These are phyloP conservation scores for Calycina herbarum DNA, from an alignment of 2,329 filamentous ascomycete species.

Conservation along the genomic window DNA sequence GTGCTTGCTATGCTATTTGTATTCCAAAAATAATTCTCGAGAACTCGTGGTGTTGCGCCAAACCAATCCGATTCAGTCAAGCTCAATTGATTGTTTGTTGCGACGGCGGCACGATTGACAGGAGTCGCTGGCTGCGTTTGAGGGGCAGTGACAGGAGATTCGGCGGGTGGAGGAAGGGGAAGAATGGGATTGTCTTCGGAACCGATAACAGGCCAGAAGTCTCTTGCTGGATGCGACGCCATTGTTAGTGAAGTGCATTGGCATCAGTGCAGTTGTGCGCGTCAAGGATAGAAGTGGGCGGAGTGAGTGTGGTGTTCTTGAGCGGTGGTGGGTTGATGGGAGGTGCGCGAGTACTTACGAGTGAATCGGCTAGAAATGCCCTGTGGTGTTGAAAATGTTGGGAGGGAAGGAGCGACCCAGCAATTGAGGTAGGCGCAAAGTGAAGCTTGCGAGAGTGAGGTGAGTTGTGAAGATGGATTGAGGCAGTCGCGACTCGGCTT, in stretches of 20 bases:
- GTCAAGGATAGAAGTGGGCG: not conserved
- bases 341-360: not conserved
- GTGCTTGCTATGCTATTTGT: not conserved
- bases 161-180: not conserved
- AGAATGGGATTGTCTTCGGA: not conserved
- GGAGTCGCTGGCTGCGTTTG: not conserved
- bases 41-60: not conserved
- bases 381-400: not conserved
- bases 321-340: not conserved
- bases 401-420: conserved; percentile 7
- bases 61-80: not conserved
- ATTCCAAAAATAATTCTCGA: conserved; percentile 1
- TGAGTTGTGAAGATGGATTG: conserved; percentile 5
- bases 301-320: not conserved
- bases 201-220: not conserved
- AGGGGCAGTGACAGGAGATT: not conserved
- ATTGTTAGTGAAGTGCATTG: not conserved
- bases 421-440: conserved; percentile 2
- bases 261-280: not conserved
- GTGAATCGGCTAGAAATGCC: not conserved
- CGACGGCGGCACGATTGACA: not conserved
- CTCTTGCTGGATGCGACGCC: not conserved
- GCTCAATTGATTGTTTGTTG: not conserved
- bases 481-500: conserved; percentile 10
- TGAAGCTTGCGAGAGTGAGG: not conserved